Percentiles rank a stretch among this genome's conserved stretches.
These are phyloP conservation scores for Boletus patriciae DNA, from an alignment of 768 basidiomycete genomes.

Conservation along the genomic window DNA sequence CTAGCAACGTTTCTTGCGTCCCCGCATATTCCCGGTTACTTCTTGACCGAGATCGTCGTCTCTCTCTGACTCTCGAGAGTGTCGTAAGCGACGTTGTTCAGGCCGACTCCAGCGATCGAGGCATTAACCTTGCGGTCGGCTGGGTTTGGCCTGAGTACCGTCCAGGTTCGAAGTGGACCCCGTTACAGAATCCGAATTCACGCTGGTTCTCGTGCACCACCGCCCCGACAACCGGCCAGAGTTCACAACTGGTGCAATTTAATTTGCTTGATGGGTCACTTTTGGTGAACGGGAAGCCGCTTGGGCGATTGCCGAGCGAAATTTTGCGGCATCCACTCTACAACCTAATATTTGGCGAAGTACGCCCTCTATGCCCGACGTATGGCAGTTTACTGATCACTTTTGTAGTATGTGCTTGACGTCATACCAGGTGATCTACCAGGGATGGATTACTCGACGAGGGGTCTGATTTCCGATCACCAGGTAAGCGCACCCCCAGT, in stretches of 20 bases:
- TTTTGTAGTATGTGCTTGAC: slow-evolving; percentile 20
- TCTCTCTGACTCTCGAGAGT: slow-evolving; percentile 27
- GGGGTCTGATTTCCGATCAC: slow-evolving; percentile 15
- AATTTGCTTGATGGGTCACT: slow-evolving; percentile 29
- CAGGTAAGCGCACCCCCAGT: slow-evolving; percentile 10
- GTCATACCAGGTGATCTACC: slow-evolving; percentile 25
- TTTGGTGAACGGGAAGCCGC: slow-evolving; percentile 27
- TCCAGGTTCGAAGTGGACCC: slow-evolving; percentile 23
- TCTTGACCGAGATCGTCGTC: slow-evolving; percentile 32
- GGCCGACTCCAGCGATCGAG: slow-evolving; percentile 1
- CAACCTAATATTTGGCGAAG: slow-evolving; percentile 21
- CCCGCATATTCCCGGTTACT: slow-evolving; percentile 14
- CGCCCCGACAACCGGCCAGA: not conserved
- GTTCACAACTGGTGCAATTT: slow-evolving; percentile 24
- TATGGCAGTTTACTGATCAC: not conserved
- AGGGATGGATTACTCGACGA: slow-evolving; percentile 29
- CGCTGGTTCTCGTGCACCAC: slow-evolving; percentile 28
- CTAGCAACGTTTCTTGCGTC: slow-evolving; percentile 6
- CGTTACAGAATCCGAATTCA: slow-evolving; percentile 7
- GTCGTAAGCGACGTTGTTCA: slow-evolving; percentile 2
- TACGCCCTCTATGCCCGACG: not conserved
- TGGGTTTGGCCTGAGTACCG: slow-evolving; percentile 29
- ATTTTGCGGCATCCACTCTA: slow-evolving; percentile 24
- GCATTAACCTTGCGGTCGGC: slow-evolving; percentile 20
- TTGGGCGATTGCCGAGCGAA: slow-evolving; percentile 23